Evolutionary conservation across 306 rosid genomes (phyloP), one percentile per base, ranked within the genome.

Genomic region (Pachyrhizus erosus): DNA sequence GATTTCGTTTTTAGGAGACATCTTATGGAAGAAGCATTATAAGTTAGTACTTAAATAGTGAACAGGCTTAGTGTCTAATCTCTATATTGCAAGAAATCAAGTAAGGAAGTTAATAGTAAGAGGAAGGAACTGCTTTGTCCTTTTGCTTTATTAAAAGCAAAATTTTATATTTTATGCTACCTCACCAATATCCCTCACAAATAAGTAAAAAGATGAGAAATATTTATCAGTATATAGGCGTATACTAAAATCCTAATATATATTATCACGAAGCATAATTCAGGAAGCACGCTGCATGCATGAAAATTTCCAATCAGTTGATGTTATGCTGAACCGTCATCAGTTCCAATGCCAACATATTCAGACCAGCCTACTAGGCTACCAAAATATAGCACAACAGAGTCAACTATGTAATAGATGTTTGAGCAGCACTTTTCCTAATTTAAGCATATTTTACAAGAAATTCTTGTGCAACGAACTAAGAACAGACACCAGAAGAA

Each of bases 391-490:
- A 45, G 62, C 34, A 73, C 68, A 72, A 21, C 15, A 60, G 39
- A 71, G 65, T 24, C 34, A 48, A 23, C 45, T 15, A 62, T 49
- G 46, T 2, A 26, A 54, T 40, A 40, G 34, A 60, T 61, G 33
- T 37, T 55, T 55, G 46, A 76, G 51, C 45, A 12, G 17, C 20
- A 8, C 57, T 33, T 57, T 55, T 45, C 29, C 58, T n/a, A 24
- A 70, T 70, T 24, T 48, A 80, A 42, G 14, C 70, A 77, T 14
- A 34, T 65, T 75, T 70, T 72, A 82, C 52, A 72, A 4, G 26
- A 17, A 66, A 66, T 48, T 18, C 72, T 24, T 10, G 43, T 20
- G 49, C 15, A 66, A 77, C 10, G 9, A 60, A 48, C 46, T 18
- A 20, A 68, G 73, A 58, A 70, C 23, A 34, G 48, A 76, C 40